Conservation (phyloP, 1,284 basidiomycete genomes). For the Leccinum griseonigrum region DNA sequence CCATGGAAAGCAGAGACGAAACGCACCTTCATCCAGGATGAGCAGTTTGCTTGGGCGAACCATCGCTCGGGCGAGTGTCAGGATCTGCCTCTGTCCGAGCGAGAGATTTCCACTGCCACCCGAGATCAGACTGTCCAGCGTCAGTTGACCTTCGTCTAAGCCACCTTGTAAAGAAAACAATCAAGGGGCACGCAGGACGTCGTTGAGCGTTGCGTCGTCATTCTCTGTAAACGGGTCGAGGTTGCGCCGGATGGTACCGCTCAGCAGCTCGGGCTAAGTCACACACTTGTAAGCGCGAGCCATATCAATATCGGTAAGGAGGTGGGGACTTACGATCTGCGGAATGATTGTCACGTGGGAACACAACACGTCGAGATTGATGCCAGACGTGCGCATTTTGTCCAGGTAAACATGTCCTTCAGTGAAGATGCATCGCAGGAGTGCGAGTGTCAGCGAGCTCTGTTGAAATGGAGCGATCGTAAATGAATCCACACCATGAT, state of each 20-base stretch:
- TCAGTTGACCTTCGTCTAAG: constrained; percentile 37
- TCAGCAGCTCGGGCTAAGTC: constrained; percentile 17
- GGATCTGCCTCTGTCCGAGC: constrained; percentile 70
- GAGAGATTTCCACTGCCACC: constrained; percentile 64
- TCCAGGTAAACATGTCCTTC: constrained; percentile 58
- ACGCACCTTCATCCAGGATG: constrained; percentile 38
- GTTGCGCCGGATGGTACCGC: constrained; percentile 55
- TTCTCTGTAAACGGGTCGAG: constrained; percentile 72
- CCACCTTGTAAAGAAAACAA: constrained; percentile 52
- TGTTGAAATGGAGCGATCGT: constrained; percentile 15
- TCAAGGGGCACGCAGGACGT: constrained; percentile 54
- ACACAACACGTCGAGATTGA: constrained; percentile 10
- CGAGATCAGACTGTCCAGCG: constrained; percentile 42
- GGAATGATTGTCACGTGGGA: constrained; percentile 4
- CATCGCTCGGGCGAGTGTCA: constrained; percentile 43
- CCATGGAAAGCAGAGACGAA: constrained; percentile 40
- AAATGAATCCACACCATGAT: not conserved
- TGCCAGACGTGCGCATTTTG: constrained; percentile 36
- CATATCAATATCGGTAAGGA: too few species aligned
- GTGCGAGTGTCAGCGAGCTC: constrained; percentile 49
- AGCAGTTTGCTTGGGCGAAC: constrained; percentile 30
- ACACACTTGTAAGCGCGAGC: not conserved
- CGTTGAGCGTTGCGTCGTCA: constrained; percentile 62
- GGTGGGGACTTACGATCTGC: not conserved
- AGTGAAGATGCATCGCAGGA: constrained; percentile 57